Percentiles rank a stretch among this genome's conserved stretches.
phyloP scores from a whole-genome alignment of 805 yeast species.

The Saturnispora dispora region DNA sequence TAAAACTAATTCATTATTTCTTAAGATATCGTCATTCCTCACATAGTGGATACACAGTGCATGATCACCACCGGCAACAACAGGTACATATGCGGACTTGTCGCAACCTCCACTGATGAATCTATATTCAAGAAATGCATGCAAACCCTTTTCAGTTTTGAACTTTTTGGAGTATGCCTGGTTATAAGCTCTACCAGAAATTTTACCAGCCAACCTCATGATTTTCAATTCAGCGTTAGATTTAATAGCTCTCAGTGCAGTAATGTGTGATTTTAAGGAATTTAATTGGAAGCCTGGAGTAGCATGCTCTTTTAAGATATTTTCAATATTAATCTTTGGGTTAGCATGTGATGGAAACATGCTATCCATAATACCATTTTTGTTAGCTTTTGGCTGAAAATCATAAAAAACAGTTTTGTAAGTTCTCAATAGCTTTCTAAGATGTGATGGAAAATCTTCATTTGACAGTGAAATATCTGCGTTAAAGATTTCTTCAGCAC shows the following conservation, averaged over 20 bases:
- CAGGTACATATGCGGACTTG: constrained; percentile 85
- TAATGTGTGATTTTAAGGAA: constrained; percentile 35
- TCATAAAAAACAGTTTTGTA: constrained; percentile 52
- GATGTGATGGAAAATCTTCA: constrained; percentile 33
- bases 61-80: constrained; percentile 88
- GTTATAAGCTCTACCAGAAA: constrained; percentile 78
- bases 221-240: constrained; percentile 66
- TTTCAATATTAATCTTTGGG: constrained; percentile 11
- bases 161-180: constrained; percentile 65
- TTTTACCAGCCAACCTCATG: constrained; percentile 75
- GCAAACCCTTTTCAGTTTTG: constrained; percentile 65
- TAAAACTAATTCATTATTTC: constrained; percentile 65
- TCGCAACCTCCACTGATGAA: constrained; percentile 87
- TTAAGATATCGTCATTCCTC: constrained; percentile 75
- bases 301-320: constrained; percentile 19
- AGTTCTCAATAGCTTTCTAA: constrained; percentile 39
- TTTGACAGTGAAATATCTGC: constrained; percentile 66
- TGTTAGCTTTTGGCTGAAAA: constrained; percentile 17
- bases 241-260: constrained; percentile 57
- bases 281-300: constrained; percentile 20
- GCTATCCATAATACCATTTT: constrained; percentile 13
- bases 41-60: constrained; percentile 92
- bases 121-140: constrained; percentile 71
- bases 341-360: constrained; percentile 11
- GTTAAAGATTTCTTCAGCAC: constrained; percentile 75